Base-by-base conservation (phyloP, 352 stramenopile genomes). In the Aphanomyces invadans region DNA sequence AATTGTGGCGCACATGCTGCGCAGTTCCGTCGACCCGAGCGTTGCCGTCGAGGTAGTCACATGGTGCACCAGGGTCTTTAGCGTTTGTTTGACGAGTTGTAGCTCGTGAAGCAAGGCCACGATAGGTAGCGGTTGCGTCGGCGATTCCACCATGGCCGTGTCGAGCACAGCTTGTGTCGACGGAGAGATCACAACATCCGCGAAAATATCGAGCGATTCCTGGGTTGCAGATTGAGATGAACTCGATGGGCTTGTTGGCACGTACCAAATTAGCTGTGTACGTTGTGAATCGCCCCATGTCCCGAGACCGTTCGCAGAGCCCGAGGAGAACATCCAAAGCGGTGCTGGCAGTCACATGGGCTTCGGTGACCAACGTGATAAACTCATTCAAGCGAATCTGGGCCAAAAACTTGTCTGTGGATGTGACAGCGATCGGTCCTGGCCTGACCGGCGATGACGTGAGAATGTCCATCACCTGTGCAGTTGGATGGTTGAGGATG, bases 271-370 rank as follows among this genome's bases (percentile, higher is more conserved):
- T 91, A 31, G 68, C 61, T 26, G 77, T 78, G 65, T 89, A 93
- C 36, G 80, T 80, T 2, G 62, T 60, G 2, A 92, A 61, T 51
- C 90, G 91, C 36, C 78, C 84, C 10, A 52, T 55, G 45, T 93
- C 83, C 2, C 59, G 65, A 17, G 72, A 72, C 28, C 81, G 83
- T 31, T 92, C 83, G 21, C 83, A 83, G 74, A 93, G 90, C 3
- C 73, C 75, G 4, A 91, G 55, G 28, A 93, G 51, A 7, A 93
- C 80, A 32, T 84, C 90, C 3, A 93, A 64, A 19, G 83, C 85
- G n/a, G 85, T 91, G 28, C 83, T 25, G 0, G 83, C 79, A 7
- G 85, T 93, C 28, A 81, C 89, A 31, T 89, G 78, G 55, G 90
- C 82, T 57, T 93, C 85, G 49, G 87, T 73, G 7, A 83, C 79